Evolutionary conservation across 2,329 filamentous ascomycete species (phyloP).

Genomic region (Alternaria gaisen): DNA sequence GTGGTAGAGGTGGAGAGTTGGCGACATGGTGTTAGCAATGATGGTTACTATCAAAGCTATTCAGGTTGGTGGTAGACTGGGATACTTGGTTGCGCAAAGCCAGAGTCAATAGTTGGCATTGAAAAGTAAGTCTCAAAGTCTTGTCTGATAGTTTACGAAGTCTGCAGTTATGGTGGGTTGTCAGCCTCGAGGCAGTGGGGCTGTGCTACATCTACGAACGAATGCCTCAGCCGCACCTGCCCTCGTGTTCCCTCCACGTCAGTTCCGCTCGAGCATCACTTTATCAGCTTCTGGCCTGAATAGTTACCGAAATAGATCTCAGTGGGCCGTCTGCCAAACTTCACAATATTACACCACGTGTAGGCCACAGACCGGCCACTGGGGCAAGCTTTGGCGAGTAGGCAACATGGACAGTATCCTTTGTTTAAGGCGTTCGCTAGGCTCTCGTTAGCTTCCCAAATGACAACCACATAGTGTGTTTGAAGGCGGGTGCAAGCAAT

Average conservation of each 20-base stretch:
- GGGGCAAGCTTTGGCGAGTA: too few relatives aligned
- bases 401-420: too few relatives aligned
- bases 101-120: too few relatives aligned
- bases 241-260: neutral
- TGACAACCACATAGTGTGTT: neutral
- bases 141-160: too few relatives aligned
- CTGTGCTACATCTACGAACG: neutral
- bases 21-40: constrained; percentile 17
- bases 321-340: too few relatives aligned
- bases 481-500: neutral
- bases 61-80: too few relatives aligned
- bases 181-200: neutral
- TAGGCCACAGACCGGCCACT: too few relatives aligned
- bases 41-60: neutral
- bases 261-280: neutral
- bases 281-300: neutral
- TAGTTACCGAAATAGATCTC: too few relatives aligned
- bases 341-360: too few relatives aligned
- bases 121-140: too few relatives aligned
- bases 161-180: too few relatives aligned
- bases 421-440: neutral
- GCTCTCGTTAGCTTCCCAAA: neutral
- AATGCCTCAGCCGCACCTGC: neutral
- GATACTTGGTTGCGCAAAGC: too few relatives aligned
- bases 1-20: constrained; percentile 30